These are phyloP conservation scores for Candida dubliniensis DNA, from an alignment of 1,139 yeast genomes.

Conservation along the genomic window DNA sequence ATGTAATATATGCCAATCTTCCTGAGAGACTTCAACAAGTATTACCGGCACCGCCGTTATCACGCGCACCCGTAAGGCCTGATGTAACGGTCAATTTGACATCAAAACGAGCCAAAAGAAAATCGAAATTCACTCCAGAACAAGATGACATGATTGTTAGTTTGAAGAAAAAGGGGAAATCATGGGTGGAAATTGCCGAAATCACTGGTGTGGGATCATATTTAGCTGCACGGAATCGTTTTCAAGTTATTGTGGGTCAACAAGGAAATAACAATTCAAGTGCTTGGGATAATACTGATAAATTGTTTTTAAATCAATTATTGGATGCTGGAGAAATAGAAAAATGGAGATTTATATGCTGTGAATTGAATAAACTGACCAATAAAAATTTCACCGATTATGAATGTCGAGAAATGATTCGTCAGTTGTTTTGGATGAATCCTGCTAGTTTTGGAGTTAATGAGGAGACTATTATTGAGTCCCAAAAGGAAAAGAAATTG, in stretches of 20 bases:
- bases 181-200: conserved; percentile 77
- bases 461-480: conserved; percentile 42
- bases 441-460: conserved; percentile 61
- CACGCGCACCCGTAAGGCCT: conserved; percentile 33
- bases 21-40: conserved; percentile 20
- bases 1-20: conserved; percentile 16
- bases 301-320: conserved; percentile 47
- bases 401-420: conserved; percentile 57
- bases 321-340: conserved; percentile 72
- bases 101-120: conserved; percentile 55
- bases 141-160: conserved; percentile 68
- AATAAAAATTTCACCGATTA: conserved; percentile 53
- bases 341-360: conserved; percentile 65
- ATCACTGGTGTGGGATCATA: conserved; percentile 65
- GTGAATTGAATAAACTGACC: conserved; percentile 60
- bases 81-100: conserved; percentile 26
- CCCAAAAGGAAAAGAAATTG: conserved; percentile 37
- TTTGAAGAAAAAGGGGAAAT: conserved; percentile 61
- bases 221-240: conserved; percentile 74
- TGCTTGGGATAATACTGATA: conserved; percentile 63
- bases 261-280: conserved; percentile 73
- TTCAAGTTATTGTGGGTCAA: conserved; percentile 80
- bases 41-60: conserved; percentile 42
- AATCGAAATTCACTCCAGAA: conserved; percentile 64
- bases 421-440: conserved; percentile 53